phyloP scores from a whole-genome alignment of 129 eudicot species.

The Deinandra increscens region DNA sequence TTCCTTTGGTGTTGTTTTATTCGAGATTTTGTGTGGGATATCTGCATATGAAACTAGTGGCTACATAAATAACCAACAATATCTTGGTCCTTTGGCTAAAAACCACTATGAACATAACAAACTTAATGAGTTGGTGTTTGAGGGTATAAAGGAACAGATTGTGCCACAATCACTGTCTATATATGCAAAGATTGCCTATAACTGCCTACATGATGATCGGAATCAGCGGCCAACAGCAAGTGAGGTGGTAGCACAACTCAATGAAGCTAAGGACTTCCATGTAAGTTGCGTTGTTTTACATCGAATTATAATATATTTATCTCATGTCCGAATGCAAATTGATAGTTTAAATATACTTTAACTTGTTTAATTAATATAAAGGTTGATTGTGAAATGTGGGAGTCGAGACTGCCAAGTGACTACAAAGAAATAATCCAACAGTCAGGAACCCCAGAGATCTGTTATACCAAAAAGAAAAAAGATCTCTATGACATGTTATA shows the following conservation, averaged over 20 bases:
- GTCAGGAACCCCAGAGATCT: not conserved
- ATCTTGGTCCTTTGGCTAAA: not conserved
- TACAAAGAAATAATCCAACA: not conserved
- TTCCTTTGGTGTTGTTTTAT: too few species aligned
- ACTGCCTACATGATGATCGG: not conserved
- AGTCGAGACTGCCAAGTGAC: not conserved
- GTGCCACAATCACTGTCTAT: not conserved
- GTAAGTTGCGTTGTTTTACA: slow-evolving; percentile 7
- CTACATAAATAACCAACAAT: not conserved
- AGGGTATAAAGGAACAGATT: not conserved
- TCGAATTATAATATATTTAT: too few species aligned
- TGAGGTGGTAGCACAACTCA: not conserved
- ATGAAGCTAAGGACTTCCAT: not conserved
- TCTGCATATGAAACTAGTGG: too few species aligned
- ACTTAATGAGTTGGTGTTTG: slow-evolving; percentile 1
- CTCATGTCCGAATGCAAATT: not conserved
- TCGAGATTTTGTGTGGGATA: too few species aligned
- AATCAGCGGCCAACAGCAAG: not conserved
- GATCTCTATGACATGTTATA: not conserved
- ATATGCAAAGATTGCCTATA: not conserved
- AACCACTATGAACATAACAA: not conserved
- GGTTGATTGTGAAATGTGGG: not conserved
- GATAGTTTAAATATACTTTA: not conserved
- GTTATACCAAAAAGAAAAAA: not conserved
- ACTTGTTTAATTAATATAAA: not conserved